These are phyloP conservation scores for Suhomyces kunorum DNA, from an alignment of 1,139 yeast species.

Conservation along the genomic window DNA sequence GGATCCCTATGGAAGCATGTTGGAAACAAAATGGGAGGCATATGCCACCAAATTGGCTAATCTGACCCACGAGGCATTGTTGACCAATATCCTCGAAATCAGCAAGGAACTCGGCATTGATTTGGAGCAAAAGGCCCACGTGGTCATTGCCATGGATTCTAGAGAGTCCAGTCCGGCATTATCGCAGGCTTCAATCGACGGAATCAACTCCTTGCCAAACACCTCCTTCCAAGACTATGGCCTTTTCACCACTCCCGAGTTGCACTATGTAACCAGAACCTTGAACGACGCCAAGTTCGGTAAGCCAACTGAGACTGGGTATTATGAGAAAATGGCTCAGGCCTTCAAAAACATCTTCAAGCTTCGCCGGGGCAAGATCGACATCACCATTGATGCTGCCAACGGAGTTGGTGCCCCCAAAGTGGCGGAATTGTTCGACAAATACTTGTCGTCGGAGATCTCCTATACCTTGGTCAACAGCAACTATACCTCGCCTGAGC, in stretches of 20 bases:
- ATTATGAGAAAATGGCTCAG: slow-evolving; percentile 61
- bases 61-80: slow-evolving; percentile 45
- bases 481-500: slow-evolving; percentile 52
- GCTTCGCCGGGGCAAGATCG: slow-evolving; percentile 32
- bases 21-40: slow-evolving; percentile 80
- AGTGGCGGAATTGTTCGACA: slow-evolving; percentile 48
- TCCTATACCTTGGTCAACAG: slow-evolving; percentile 59
- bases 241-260: slow-evolving; percentile 86
- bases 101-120: slow-evolving; percentile 42
- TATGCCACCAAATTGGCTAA: slow-evolving; percentile 83
- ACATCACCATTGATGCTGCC: slow-evolving; percentile 79
- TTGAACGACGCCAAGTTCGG: slow-evolving; percentile 68
- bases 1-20: slow-evolving; percentile 94
- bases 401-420: slow-evolving; percentile 96
- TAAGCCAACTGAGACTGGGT: slow-evolving; percentile 64
- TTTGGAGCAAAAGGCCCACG: slow-evolving; percentile 35
- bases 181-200: slow-evolving; percentile 64
- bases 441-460: slow-evolving; percentile 44
- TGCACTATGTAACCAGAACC: slow-evolving; percentile 82
- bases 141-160: slow-evolving; percentile 68
- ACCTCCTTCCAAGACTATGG: slow-evolving; percentile 60
- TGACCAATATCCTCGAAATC: slow-evolving; percentile 28
- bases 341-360: slow-evolving; percentile 38
- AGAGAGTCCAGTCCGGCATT: slow-evolving; percentile 77
- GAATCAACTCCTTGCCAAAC: slow-evolving; percentile 51